These are phyloP conservation scores for Colletotrichum spinosum DNA, from an alignment of 2,329 filamentous ascomycete species.

Conservation along the genomic window DNA sequence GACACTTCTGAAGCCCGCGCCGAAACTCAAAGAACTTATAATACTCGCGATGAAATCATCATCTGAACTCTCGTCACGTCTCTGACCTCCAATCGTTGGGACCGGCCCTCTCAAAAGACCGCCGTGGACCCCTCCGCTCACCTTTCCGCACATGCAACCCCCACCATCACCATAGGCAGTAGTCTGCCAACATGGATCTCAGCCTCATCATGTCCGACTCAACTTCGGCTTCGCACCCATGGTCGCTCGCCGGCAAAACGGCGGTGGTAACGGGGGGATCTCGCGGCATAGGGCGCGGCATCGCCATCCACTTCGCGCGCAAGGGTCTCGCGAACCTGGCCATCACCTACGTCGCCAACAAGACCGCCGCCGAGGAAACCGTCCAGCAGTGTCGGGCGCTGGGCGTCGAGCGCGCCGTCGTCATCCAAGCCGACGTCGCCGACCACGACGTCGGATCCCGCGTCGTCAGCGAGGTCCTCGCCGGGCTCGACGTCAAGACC, in stretches of 20 bases:
- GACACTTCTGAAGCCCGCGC: conserved; percentile 8
- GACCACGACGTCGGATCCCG: conserved; percentile 10
- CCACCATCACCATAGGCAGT: background rate
- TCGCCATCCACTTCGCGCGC: conserved; percentile 14
- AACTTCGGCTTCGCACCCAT: background rate
- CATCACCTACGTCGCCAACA: conserved; percentile 22
- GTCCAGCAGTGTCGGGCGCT: background rate
- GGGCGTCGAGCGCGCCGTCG: background rate
- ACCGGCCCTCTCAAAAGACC: background rate
- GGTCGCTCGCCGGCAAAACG: conserved; percentile 21
- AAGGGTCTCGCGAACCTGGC: conserved; percentile 20
- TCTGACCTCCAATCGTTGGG: background rate
- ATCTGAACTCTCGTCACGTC: conserved; percentile 2
- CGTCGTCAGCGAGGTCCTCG: conserved; percentile 12
- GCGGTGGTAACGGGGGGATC: conserved; percentile 20
- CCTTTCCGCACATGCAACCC: background rate
- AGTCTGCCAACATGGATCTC: conserved; percentile 8
- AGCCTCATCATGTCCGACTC: conserved; percentile 15
- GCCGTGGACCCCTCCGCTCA: background rate
- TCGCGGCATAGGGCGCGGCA: conserved; percentile 14
- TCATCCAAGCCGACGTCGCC: conserved; percentile 6
- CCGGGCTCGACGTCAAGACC: background rate
- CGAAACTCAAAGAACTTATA: conserved; percentile 12
- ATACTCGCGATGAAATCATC: conserved; percentile 4
- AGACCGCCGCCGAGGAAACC: conserved; percentile 13